A percentile compares a stretch with the other conserved stretches of the same genome.
Evolutionary conservation across 345 rosid species (phyloP).

Genomic region (Salix suchowensis): DNA sequence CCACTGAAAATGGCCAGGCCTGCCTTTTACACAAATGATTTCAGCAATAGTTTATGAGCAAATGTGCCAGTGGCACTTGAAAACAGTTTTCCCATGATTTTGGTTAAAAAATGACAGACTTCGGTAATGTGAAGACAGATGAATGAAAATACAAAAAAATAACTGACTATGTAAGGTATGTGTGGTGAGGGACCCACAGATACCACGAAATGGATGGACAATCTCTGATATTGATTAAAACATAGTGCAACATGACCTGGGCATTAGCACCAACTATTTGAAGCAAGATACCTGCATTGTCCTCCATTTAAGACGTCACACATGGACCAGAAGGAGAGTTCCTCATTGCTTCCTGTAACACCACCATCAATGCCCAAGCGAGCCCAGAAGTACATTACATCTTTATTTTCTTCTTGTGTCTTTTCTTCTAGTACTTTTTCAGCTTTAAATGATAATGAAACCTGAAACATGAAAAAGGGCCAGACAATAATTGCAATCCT

Average conservation of each 20-base stretch:
- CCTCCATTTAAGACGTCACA: constrained; percentile 33
- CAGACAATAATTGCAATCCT: background rate
- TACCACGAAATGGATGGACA: background rate
- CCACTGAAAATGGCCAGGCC: background rate
- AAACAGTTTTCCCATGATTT: background rate
- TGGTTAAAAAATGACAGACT: background rate
- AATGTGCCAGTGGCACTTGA: background rate
- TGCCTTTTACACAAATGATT: background rate
- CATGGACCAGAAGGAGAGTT: constrained; percentile 31
- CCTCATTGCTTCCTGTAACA: constrained; percentile 11
- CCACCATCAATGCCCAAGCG: constrained; percentile 17
- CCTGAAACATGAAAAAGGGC: constrained; percentile 13
- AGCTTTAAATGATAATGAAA: constrained; percentile 23
- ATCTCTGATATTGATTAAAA: background rate
- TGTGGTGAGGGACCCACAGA: background rate
- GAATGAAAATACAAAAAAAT: background rate
- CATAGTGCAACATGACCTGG: background rate
- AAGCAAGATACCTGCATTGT: constrained; percentile 26
- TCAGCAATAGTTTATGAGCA: background rate
- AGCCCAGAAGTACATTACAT: constrained; percentile 33
- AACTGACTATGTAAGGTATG: background rate
- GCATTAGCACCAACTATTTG: background rate
- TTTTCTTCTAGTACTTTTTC: constrained; percentile 27
- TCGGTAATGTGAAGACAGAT: background rate
- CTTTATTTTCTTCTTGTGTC: constrained; percentile 19